Evolutionary conservation across 2,329 filamentous ascomycete species (phyloP), one percentile per base, ranked within the genome.

Genomic region (Diaporthe velutina): DNA sequence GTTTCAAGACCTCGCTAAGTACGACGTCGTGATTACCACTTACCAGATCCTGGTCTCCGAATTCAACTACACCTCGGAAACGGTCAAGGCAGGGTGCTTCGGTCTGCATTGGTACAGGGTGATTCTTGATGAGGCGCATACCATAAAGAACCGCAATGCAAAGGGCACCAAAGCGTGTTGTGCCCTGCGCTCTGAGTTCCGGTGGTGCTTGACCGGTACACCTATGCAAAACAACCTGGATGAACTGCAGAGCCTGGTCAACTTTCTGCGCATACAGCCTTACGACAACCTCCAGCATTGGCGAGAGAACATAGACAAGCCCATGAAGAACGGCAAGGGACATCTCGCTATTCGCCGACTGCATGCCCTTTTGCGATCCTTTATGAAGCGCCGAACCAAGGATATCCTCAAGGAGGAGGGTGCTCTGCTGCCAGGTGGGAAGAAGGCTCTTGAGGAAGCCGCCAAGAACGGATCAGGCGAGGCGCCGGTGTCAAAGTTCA

Each of bases 311-410:
- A 99, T 99, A 75, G 96, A 95, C 71, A 87, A 90, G 58, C 97
- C 97, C 0, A 91, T 99, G 90, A 98, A 96, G 85, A 95, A 94
- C 76, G 96, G 96, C 10, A 93, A 94, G 76, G 97, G 96, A 15
- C 94, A 96, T 71, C 90, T 98, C 74, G 96, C 97, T 22, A 97
- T 99, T 82, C 90, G 92, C 68, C 91, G 97, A 58, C 87, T 99
- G 42, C 95, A 98, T 78, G 92, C 93, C 73, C 92, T 98, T 76
- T 86, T 99, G 5, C 93, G 94, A 72, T 96, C 95, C 73, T 98
- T 98, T 85, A 99, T 99, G 97, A 98, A 98, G 86, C 93, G 97
- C n/a, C 92, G 97, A 55, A 98, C 96, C 12, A 99, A 99, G 84
- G 95, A 98, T 30, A 95, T 99, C n/a, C 86, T 99, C 76, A 98